These are phyloP conservation scores for Mimosa bimucronata DNA, from an alignment of 306 rosid species.

Conservation along the genomic window DNA sequence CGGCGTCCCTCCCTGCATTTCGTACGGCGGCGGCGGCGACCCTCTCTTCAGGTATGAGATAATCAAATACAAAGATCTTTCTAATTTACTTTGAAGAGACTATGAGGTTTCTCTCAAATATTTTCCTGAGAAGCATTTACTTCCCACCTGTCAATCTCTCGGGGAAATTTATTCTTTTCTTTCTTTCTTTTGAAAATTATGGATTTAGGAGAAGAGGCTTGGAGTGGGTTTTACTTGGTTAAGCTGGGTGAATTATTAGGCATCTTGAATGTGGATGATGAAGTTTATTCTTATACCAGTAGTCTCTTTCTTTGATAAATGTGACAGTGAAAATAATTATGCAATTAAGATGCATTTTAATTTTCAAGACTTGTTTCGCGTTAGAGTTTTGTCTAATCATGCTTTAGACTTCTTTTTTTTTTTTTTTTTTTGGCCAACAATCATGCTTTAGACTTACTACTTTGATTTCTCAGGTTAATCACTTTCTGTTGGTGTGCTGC, in stretches of 20 bases:
- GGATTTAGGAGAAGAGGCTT: neutral
- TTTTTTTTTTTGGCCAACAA: too few species aligned
- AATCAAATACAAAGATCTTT: too few species aligned
- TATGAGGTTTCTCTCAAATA: constrained; percentile 61
- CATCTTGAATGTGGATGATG: neutral
- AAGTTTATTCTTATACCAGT: neutral
- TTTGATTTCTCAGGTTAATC: too few species aligned
- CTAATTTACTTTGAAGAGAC: constrained; percentile 72
- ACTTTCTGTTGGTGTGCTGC: too few species aligned
- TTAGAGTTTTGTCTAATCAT: too few species aligned
- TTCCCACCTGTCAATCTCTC: constrained; percentile 87
- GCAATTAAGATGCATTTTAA: neutral
- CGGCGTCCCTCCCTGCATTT: too few species aligned
- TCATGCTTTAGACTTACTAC: too few species aligned
- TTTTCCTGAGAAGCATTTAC: constrained; percentile 64
- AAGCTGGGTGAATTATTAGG: neutral
- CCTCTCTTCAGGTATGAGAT: too few species aligned
- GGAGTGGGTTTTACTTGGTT: neutral
- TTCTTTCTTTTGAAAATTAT: neutral
- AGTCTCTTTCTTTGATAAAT: neutral
- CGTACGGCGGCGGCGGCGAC: too few species aligned
- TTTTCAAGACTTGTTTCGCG: neutral
- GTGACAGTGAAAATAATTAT: neutral
- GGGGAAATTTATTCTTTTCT: constrained; percentile 63
- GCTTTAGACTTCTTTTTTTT: too few species aligned